Conservation (phyloP, 2,329 filamentous ascomycete species). For the Calonectria pauciramosa region DNA sequence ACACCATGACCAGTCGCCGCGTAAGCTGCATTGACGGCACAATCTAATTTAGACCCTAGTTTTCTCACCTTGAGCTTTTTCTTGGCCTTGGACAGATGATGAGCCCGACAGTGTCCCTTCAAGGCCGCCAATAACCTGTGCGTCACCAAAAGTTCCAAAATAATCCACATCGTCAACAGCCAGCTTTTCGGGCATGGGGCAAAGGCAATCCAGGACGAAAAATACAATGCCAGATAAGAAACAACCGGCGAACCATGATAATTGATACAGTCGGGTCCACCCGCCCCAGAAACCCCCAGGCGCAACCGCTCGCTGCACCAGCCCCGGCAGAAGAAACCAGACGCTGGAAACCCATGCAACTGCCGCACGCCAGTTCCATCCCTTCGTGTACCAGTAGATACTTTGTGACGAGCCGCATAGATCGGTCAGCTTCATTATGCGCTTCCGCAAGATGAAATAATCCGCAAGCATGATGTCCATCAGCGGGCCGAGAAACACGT, state of each 20-base stretch:
- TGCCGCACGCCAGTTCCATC: constrained; percentile 39
- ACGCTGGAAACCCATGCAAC: constrained; percentile 31
- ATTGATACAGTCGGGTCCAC: constrained; percentile 47
- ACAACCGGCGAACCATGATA: constrained; percentile 41
- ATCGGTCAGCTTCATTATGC: constrained; percentile 38
- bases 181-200: constrained; percentile 34
- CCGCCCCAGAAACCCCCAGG: constrained; percentile 30
- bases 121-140: neutral
- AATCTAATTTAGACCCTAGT: neutral
- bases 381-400: constrained; percentile 42
- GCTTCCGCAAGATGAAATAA: constrained; percentile 48
- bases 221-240: constrained; percentile 36
- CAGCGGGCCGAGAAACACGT: constrained; percentile 17
- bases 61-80: neutral
- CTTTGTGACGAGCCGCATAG: constrained; percentile 43
- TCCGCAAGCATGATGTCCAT: constrained; percentile 21
- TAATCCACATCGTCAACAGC: constrained; percentile 45
- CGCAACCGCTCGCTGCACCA: constrained; percentile 38
- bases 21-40: neutral
- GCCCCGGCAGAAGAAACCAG: constrained; percentile 39
- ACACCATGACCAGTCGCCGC: neutral
- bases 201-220: constrained; percentile 33
- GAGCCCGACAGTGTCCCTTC: neutral
- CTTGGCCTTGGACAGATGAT: neutral
- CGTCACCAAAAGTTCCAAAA: constrained; percentile 44